A percentile compares a stretch with the other conserved stretches of the same genome.
These are phyloP conservation scores for Arthrobotrys pseudoclavata DNA, from an alignment of 2,329 filamentous ascomycete species.

Conservation along the genomic window DNA sequence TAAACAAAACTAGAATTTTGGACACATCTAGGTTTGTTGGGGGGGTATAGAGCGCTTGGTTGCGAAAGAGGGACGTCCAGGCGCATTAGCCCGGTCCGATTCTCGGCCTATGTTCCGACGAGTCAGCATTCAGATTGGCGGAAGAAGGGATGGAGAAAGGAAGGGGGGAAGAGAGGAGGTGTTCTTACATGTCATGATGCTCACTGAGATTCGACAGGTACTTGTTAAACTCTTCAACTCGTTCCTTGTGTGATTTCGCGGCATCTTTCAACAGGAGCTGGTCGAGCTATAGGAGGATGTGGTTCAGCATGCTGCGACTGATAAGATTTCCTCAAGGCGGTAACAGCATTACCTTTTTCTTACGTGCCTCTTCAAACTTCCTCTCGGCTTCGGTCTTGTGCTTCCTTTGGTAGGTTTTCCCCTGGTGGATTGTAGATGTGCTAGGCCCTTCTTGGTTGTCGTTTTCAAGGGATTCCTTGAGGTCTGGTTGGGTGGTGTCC, in stretches of 20 bases:
- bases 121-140: not conserved
- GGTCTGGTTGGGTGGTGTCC: not conserved
- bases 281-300: conserved; percentile 74
- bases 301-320: not conserved
- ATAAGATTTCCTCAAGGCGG: not conserved
- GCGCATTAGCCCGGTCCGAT: conserved; percentile 72
- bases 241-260: conserved; percentile 95
- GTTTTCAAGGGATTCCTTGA: conserved; percentile 11
- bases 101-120: conserved; percentile 66
- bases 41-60: not conserved
- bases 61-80: conserved; percentile 64
- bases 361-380: conserved; percentile 52
- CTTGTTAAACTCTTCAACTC: conserved; percentile 93
- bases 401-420: not conserved
- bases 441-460: not conserved
- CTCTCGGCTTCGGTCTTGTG: conserved; percentile 45
- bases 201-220: conserved; percentile 93
- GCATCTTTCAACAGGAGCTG: conserved; percentile 83
- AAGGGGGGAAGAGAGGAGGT: not conserved
- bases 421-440: not conserved
- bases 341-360: conserved; percentile 40
- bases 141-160: not conserved
- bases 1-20: not conserved
- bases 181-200: conserved; percentile 89
- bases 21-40: too few relatives aligned